Evolutionary conservation across 108 stramenopile species (phyloP).

Genomic region (Nitzschia putrida): DNA sequence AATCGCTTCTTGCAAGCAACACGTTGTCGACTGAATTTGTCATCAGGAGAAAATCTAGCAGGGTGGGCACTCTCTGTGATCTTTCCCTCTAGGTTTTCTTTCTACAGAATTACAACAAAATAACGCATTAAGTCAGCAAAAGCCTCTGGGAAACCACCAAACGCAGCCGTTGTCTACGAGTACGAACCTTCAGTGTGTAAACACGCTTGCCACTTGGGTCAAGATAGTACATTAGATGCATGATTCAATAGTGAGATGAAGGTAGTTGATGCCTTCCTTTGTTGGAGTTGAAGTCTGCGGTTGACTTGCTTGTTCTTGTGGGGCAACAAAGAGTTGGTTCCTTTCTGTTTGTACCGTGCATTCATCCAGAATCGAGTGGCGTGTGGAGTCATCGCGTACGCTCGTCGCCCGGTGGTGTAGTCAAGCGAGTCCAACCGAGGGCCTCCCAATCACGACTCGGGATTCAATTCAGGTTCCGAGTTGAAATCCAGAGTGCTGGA

Average conservation of each 20-base stretch:
- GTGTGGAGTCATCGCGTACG: no score
- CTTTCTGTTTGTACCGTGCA: no score
- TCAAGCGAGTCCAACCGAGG: no score
- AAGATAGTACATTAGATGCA: slow-evolving; percentile 99
- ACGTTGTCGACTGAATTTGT: slow-evolving; percentile 96
- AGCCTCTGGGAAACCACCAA: not conserved
- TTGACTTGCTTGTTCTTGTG: no score
- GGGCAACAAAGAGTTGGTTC: no score
- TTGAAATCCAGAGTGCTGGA: no score
- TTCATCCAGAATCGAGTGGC: no score
- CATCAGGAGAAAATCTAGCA: slow-evolving; percentile 98
- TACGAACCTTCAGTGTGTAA: slow-evolving; percentile 95
- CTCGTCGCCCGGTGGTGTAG: no score
- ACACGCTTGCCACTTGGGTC: slow-evolving; percentile 92
- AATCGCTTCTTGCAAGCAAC: slow-evolving; percentile 97
- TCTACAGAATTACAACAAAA: slow-evolving; percentile 50
- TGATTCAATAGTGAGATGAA: slow-evolving; percentile 26
- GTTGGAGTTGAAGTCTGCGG: no score
- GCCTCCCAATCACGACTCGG: no score
- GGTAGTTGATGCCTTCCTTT: no score
- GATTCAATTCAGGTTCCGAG: no score
- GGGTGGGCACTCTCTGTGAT: slow-evolving; percentile 94
- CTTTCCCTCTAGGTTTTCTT: slow-evolving; percentile 79
- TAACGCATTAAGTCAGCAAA: not conserved
- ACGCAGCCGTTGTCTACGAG: slow-evolving; percentile 27